Evolutionary conservation across 805 yeast species (phyloP), one percentile per base, ranked within the genome.

Genomic region (Peterozyma xylosa): DNA sequence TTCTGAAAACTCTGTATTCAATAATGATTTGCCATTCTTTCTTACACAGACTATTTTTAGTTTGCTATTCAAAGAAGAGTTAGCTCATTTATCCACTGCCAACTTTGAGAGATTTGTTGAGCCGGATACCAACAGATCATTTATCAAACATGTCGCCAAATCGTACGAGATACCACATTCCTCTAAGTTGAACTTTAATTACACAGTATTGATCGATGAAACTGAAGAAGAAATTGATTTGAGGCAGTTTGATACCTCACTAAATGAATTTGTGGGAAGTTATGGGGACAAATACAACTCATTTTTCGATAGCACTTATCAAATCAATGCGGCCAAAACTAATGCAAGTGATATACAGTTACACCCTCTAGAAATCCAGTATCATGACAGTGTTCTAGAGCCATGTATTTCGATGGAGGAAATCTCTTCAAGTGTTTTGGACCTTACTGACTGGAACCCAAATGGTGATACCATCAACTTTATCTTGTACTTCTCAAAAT

Each of bases 11-110:
- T 45, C 73, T 1, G 55, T 75, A 2, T 70, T 70, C 46, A 46
- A 66, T 3, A 76, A 76, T 48, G 82, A 76, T 49, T 53, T 76
- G 40, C 82, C 82, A 2, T 76, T 62, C 50, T 71, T 62, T 42
- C 49, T 71, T 2, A 62, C 76, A 1, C 82, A 76, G 50, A 49
- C 62, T 14, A 27, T 63, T 3, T 33, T 60, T 5, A 62, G 60
- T 42, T 57, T 59, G 39, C 51, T 62, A 35, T 63, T 49, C 50
- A 45, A 41, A 5, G 59, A 51, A 2, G 68, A 63, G 36, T 33
- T 63, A 6, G 33, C 45, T 2, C 37, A 43, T 9, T 56, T 62
- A 38, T 35, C 53, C 6, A 48, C 50, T 2, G 57, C 52, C 33
- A 50, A 48, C 7, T 59, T 58, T 39, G 45, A 47, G 13, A 53